Conservation (phyloP, 257 asterid genomes). For the Vinca minor region DNA sequence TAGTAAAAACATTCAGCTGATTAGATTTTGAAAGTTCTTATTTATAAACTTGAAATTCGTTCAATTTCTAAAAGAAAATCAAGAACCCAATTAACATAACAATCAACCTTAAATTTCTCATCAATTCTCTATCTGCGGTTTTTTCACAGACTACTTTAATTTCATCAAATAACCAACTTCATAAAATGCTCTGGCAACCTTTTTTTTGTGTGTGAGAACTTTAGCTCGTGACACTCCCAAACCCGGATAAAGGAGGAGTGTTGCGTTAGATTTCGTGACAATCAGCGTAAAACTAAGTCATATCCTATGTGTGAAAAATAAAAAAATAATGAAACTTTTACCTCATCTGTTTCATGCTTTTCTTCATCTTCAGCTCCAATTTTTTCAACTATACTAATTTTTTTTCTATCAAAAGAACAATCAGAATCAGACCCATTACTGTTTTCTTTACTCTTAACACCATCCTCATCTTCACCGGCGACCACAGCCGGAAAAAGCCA, state of each 20-base stretch:
- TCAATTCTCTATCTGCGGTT: slow-evolving; percentile 20
- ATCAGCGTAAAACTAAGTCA: too few relatives aligned
- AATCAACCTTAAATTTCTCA: slow-evolving; percentile 6
- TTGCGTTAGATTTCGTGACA: too few relatives aligned
- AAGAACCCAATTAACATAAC: neutral
- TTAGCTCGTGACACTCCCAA: too few relatives aligned
- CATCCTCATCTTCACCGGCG: slow-evolving; percentile 12
- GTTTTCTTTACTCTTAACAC: slow-evolving; percentile 16
- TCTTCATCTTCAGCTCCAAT: slow-evolving; percentile 26
- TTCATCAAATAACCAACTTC: too few relatives aligned
- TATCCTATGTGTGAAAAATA: too few relatives aligned
- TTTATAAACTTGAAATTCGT: neutral
- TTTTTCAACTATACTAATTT: slow-evolving; percentile 16
- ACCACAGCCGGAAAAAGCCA: slow-evolving; percentile 5
- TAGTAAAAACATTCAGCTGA: neutral
- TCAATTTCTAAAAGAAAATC: neutral
- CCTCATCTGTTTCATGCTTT: slow-evolving; percentile 37
- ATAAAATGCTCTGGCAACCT: too few relatives aligned
- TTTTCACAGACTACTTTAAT: too few relatives aligned
- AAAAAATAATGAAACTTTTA: too few relatives aligned
- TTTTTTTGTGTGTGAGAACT: too few relatives aligned
- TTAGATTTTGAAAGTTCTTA: neutral
- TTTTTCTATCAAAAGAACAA: slow-evolving; percentile 20
- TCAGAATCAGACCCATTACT: slow-evolving; percentile 21
- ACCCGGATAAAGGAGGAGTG: too few relatives aligned